Base-by-base conservation (phyloP, 2,329 filamentous ascomycete species). In the Didymella keratinophila region DNA sequence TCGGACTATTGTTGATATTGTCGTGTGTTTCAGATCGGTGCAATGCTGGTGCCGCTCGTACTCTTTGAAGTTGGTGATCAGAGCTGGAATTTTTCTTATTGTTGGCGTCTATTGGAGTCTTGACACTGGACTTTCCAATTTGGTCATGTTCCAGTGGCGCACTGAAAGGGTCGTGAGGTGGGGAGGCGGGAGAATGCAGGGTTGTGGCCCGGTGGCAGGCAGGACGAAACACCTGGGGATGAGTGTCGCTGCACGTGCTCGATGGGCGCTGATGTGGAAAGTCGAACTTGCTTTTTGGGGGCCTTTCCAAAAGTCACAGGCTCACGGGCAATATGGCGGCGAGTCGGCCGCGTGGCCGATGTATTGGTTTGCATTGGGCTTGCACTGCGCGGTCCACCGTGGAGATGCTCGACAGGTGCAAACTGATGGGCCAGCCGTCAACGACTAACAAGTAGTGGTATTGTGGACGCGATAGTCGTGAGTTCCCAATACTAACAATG, bases 21-120 rank as follows among this genome's bases (percentile, higher is more conserved):
- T 9, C 16, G 34, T 21, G 4, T 45, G 56, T 53, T 46, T 49
- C 50, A 53, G 44, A 39, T 58, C 50, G 45, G 39, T 21, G 50
- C 20, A 50, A 36, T 25, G 41, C 49, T 48, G 30, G 45, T 23
- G 43, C 39, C 45, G 56, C 44, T 18, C 12, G 16, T 36, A 20
- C 42, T 30, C 5, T 27, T 48, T 36, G 16, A 36, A 42, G 34
- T 27, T 11, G 20, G 18, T 18, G 18, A 11, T n/a, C 14, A 18
- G 16, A 16, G 16, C n/a, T 7, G 18, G n/a, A 9, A 39, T 2
- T 16, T 28, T 10, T 2, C 16, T 25, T 10, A 28, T 10, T 14
- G 23, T 14, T 10, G 9, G 30, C 12, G 30, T 32, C 30, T 32
- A 27, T 30, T 37, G 20, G 36, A 46, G 36, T n/a, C n/a, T 39